A percentile compares a stretch with the other conserved stretches of the same genome.
These are phyloP conservation scores for Coccomyxa sp. DNA, from an alignment of 139 green algal species.

Conservation along the genomic window DNA sequence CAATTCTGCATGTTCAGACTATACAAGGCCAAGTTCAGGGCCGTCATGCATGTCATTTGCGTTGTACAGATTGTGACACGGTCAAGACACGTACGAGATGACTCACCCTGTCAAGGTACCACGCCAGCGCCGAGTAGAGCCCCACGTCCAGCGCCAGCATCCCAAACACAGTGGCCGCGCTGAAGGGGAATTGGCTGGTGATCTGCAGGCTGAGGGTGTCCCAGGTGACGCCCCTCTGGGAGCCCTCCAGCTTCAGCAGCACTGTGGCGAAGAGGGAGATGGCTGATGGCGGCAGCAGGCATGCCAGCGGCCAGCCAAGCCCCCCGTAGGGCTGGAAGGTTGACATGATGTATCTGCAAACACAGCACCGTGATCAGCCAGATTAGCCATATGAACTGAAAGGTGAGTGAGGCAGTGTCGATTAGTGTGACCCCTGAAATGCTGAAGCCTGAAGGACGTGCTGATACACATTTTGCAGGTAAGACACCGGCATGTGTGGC, in stretches of 20 bases:
- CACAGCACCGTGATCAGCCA: too few species aligned
- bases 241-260: slow-evolving; percentile 53
- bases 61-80: too few species aligned
- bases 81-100: too few species aligned
- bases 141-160: slow-evolving; percentile 59
- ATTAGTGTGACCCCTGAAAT: too few species aligned
- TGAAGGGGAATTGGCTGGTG: slow-evolving; percentile 43
- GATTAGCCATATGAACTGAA: too few species aligned
- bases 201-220: slow-evolving; percentile 38
- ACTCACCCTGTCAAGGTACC: slow-evolving; percentile 74
- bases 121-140: slow-evolving; percentile 49
- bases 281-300: slow-evolving; percentile 66
- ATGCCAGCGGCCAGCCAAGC: slow-evolving; percentile 51
- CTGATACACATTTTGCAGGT: too few species aligned
- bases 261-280: slow-evolving; percentile 62
- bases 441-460: not conserved
- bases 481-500: too few species aligned
- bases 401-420: too few species aligned
- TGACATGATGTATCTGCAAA: slow-evolving; percentile 40
- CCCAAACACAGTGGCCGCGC: slow-evolving; percentile 38
- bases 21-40: too few species aligned
- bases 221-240: slow-evolving; percentile 28
- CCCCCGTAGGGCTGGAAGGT: slow-evolving; percentile 60
- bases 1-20: too few species aligned
- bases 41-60: too few species aligned